Base-by-base conservation (phyloP, 169 alveolate genomes). In the Eimeria tenella region DNA sequence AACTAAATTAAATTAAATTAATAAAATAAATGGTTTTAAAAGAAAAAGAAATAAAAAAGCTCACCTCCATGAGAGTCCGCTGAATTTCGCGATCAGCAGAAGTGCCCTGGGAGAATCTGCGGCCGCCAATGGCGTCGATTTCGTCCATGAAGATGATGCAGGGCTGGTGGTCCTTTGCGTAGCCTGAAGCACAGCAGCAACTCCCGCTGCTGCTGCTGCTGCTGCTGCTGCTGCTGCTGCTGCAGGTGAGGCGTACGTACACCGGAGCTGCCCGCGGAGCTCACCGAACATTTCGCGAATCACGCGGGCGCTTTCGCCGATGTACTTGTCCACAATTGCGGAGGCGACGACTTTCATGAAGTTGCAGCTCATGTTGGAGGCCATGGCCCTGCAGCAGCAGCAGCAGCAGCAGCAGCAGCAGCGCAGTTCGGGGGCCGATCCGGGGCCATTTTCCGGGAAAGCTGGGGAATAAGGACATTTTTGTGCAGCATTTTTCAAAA, bases 101-200 rank as follows among this genome's bases (percentile, higher is more conserved):
- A 10, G 99, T 98, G 68, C 99, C 99, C 90, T 99, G 99, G 21
- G 99, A 97, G 95, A 99, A 98, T 56, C 99, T 97, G 94, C 98
- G 98, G 19, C 99, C 99, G 68, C 99, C 99, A 90, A 99, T 99
- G 58, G 99, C 99, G 96, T 99, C 99, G 84, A 99, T 98, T 97
- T 99, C 99, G 96, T 99, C 99, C 99, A 99, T 99, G 94, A 99
- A 99, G 25, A 99, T 99, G 95, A 99, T 99, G 96, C 99, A 98
- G 5, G 99, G 99, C 96, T 99, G 99, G 95, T 99, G 99, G 79
- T 98, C 99, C 96, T 98, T 98, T 6, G 99, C 99, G 96, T 99
- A 99, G 19, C 98, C 98, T 96, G 88, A 11, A 11, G 49, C 75
- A n/a, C 21, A 86, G n/a, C n/a, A n/a, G n/a, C n/a, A n/a, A n/a